These are phyloP conservation scores for Gyrodon lividus DNA, from an alignment of 768 basidiomycete genomes.

Conservation along the genomic window DNA sequence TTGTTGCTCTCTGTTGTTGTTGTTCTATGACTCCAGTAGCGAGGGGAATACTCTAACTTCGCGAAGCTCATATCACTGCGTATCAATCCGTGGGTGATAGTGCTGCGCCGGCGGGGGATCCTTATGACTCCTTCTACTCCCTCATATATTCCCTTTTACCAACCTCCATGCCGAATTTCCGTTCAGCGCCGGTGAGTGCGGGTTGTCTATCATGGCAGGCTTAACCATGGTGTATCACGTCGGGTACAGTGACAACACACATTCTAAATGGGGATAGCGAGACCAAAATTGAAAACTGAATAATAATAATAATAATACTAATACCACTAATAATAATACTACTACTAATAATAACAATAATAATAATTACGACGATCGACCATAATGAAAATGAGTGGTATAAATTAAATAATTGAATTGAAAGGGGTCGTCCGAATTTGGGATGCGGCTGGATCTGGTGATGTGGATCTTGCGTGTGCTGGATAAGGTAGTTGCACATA, in stretches of 20 bases:
- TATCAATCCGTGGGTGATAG: constrained; percentile 12
- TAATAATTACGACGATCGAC: constrained; percentile 32
- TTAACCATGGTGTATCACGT: constrained; percentile 1
- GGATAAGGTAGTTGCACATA: constrained; percentile 29
- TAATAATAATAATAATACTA: too few species aligned
- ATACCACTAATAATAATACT: too few species aligned
- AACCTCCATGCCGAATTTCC: constrained; percentile 6
- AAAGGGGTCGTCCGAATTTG: constrained; percentile 17
- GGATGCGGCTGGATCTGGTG: constrained; percentile 19
- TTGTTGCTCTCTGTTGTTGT: constrained; percentile 5
- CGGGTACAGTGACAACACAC: background rate
- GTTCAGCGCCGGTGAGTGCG: constrained; percentile 3
- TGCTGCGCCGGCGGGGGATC: constrained; percentile 17
- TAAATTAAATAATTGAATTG: constrained; percentile 36
- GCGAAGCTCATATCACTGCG: constrained; percentile 12
- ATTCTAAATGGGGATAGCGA: constrained; percentile 3
- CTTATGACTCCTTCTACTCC: constrained; percentile 11
- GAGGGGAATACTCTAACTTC: constrained; percentile 12
- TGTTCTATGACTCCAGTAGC: constrained; percentile 12
- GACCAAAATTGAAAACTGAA: constrained; percentile 12
- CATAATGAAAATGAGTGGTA: constrained; percentile 29
- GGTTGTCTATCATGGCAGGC: background rate
- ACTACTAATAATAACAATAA: constrained; percentile 8
- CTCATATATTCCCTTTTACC: background rate
- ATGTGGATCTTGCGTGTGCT: constrained; percentile 17